Conservation (phyloP, 2,329 filamentous ascomycete genomes). For the Colletotrichum sp. region DNA sequence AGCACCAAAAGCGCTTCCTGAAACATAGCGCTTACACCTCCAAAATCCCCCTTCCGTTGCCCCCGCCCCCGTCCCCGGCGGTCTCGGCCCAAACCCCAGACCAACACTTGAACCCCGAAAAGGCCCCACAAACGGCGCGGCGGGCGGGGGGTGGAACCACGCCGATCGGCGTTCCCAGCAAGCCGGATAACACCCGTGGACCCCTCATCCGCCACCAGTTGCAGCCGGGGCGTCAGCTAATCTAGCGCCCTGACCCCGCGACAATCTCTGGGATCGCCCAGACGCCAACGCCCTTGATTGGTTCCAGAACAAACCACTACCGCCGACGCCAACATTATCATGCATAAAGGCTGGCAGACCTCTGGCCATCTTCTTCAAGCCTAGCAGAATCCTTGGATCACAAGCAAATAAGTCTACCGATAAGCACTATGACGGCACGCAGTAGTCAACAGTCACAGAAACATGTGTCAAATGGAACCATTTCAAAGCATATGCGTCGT, state of each 20-base stretch:
- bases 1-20: background rate
- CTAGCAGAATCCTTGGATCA: background rate
- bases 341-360: background rate
- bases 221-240: background rate
- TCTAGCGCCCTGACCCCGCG: background rate
- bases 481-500: constrained; percentile 11
- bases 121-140: background rate
- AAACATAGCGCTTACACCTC: background rate
- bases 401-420: background rate
- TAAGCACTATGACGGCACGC: background rate
- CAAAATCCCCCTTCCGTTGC: too few species aligned
- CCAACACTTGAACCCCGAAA: too few species aligned
- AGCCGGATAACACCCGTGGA: background rate
- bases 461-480: background rate
- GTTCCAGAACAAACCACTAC: background rate
- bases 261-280: background rate
- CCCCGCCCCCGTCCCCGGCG: too few species aligned
- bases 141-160: background rate
- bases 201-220: background rate
- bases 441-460: background rate
- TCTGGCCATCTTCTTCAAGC: background rate
- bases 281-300: background rate
- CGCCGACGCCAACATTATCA: background rate
- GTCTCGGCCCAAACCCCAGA: too few species aligned
- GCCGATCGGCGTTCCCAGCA: background rate